These are phyloP conservation scores for Calonectria multiphialidica DNA, from an alignment of 2,329 filamentous ascomycete genomes.

Conservation along the genomic window DNA sequence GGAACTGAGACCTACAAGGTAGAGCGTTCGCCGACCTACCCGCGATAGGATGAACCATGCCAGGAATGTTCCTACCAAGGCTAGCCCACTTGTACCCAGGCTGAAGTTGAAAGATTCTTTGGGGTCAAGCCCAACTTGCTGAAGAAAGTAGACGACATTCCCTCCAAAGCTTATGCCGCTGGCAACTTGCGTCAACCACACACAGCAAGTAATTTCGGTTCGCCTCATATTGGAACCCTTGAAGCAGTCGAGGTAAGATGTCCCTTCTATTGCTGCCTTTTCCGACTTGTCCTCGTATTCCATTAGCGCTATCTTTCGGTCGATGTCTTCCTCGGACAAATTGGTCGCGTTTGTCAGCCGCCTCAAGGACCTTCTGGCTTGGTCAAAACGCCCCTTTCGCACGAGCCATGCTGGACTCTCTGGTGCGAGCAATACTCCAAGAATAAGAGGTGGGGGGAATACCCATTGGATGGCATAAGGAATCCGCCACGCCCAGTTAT, in stretches of 20 bases:
- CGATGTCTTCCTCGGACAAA: background rate
- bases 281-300: background rate
- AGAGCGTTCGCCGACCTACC: conserved; percentile 78
- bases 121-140: conserved; percentile 60
- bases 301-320: background rate
- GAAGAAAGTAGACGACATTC: conserved; percentile 67
- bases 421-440: conserved; percentile 51
- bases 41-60: background rate
- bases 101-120: background rate
- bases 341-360: background rate
- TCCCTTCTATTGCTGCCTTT: background rate
- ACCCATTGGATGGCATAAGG: conserved; percentile 58
- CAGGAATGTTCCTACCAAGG: conserved; percentile 79
- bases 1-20: conserved; percentile 73
- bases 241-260: background rate
- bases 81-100: conserved; percentile 48
- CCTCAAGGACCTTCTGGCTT: background rate
- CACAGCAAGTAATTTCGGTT: conserved; percentile 28
- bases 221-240: background rate
- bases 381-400: background rate
- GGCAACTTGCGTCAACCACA: conserved; percentile 67
- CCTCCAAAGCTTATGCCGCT: conserved; percentile 68
- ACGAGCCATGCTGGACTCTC: conserved; percentile 48
- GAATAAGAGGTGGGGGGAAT: conserved; percentile 52
- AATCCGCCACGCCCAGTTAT: conserved; percentile 42